Evolutionary conservation across 2,329 filamentous ascomycete genomes (phyloP), one percentile per base, ranked within the genome.

Genomic region (Meredithiella fracta): DNA sequence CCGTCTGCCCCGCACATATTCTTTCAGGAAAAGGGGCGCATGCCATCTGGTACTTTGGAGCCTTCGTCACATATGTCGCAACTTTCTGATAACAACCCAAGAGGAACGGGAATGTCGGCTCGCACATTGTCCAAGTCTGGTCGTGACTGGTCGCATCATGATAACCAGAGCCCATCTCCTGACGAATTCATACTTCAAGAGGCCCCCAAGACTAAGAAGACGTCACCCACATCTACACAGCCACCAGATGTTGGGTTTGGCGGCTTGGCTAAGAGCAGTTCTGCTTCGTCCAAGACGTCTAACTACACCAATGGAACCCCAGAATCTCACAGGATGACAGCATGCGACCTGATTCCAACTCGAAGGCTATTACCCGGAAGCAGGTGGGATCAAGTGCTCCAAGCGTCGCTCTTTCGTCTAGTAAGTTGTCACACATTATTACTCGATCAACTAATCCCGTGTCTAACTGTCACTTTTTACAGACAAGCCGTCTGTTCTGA

Each of bases 171-270:
- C 67, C 34, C 63, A 61, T 20, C 55, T 2, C 63, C 61, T 15
- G 82, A 86, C 11, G 80, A 81, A 26, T 90, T 90, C 68, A 87
- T 83, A 67, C 69, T 92, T 47, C 86, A 91, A 64, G 87, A 94
- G 51, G 86, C 85, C 1, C 86, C 88, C 0, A 85, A 82, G 67
- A 77, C 73, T 63, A 78, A 77, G 62, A 68, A 31, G 62, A 67
- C 15, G 68, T 67, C 56, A 67, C 71, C 2, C 69, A 72, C 55
- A 71, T 56, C 54, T 11, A 15, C 44, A 11, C 55, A 54, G 3
- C 26, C 34, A 17, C 20, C 53, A 3, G 56, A 58, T 37, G 31
- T 20, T 42, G 47, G 60, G 66, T 59, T 54, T 40, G 49, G 55
- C 40, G 58, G 55, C 4, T 31, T 57, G 7, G 49, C 55, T 26